Evolutionary conservation across 225 moss, liverwort and hornwort genomes (phyloP).

Genomic region (Bryum argenteum): DNA sequence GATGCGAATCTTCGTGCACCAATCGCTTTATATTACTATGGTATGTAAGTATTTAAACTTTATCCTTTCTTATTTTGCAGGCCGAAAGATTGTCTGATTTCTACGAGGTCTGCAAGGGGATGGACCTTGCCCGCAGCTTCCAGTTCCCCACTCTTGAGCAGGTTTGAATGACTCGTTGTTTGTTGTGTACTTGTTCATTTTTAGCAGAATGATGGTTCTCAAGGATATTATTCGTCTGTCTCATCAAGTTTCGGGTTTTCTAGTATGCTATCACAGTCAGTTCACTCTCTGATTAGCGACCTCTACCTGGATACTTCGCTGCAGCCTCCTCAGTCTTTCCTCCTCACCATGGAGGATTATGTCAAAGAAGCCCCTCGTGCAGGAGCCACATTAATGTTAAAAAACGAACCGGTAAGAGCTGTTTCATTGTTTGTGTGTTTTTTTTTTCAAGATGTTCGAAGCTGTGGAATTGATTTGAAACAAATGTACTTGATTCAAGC

Average conservation of each 20-base stretch:
- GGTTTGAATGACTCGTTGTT: slow-evolving; percentile 4
- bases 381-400: slow-evolving; percentile 58
- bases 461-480: not conserved
- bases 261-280: not conserved
- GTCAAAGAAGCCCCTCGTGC: slow-evolving; percentile 95
- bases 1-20: not conserved
- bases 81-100: slow-evolving; percentile 40
- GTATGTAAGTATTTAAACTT: not conserved
- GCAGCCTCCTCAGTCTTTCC: slow-evolving; percentile 99
- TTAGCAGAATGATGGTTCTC: not conserved
- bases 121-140: slow-evolving; percentile 43
- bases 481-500: not conserved
- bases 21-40: not conserved
- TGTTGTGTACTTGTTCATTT: slow-evolving; percentile 2
- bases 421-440: not conserved
- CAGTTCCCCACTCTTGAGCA: slow-evolving; percentile 41
- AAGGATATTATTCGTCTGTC: not conserved
- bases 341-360: slow-evolving; percentile 98
- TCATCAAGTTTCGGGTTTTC: not conserved
- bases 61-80: slow-evolving; percentile 14
- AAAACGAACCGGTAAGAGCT: slow-evolving; percentile 56
- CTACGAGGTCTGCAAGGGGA: slow-evolving; percentile 40
- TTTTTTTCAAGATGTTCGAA: not conserved
- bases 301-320: slow-evolving; percentile 18
- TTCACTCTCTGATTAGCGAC: not conserved